Evolutionary conservation across 176 grass and related monocot genomes (phyloP), one percentile per base, ranked within the genome.

Genomic region (Tuctoria greenei): DNA sequence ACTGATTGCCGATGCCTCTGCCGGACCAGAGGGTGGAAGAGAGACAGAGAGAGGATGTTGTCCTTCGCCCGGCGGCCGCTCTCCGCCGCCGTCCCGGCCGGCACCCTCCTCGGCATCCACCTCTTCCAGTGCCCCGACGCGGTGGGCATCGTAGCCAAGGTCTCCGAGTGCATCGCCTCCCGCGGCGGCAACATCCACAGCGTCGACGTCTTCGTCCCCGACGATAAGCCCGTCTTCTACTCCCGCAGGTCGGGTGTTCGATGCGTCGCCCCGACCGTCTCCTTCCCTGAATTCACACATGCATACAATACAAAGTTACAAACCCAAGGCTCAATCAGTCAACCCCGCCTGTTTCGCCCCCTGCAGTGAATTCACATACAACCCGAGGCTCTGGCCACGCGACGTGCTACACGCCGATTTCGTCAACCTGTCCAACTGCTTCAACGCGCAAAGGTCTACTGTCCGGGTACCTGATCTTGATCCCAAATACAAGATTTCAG

Each of bases 161-260:
- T 97, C 17, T 91, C 91, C 6, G 91, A 97, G 34, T 90, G 91
- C 82, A 97, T 93, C 70, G 86, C 95, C 61, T 93, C 91, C n/a
- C 80, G 79, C 55, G 95, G 95, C 66, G 93, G 90, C 31, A 97
- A 89, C 85, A 97, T 97, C 70, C 88, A 89, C 83, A 86, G 83
- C 75, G 86, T 96, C 46, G 89, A 96, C 79, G 93, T 98, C 72
- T 98, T 98, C 72, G 91, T 98, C 34, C 95, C 95, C 26, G 86
- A 86, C 35, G 61, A 93, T 50, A 84, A 77, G 63, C 86, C 83
- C 46, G 46, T 87, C 27, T 97, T 93, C 72, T 97, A 97, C 79
- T 91, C 91, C 37, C 88, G 91, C 61, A 92, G 91, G 94, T 89
- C 36, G 25, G 54, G 0, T 3, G 20, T 8, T 21, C 18, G 51